Evolutionary conservation across 192 early-diverging fungal species (phyloP), one percentile per base, ranked within the genome.

Genomic region (Entomortierella parvispora): DNA sequence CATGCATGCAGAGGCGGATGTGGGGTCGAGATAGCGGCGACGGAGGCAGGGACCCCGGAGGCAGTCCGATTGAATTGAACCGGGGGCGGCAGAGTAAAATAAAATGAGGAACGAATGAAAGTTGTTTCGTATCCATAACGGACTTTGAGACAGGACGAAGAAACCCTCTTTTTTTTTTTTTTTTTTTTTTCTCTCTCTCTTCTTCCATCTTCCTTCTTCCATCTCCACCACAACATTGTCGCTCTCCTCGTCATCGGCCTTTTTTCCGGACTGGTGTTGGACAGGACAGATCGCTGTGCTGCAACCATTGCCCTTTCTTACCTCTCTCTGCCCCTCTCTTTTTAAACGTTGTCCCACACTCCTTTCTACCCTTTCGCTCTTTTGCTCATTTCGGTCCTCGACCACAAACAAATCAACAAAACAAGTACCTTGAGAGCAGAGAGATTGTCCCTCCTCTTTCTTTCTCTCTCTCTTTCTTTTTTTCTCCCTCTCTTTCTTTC

Each of bases 261-360:
- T 17, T 49, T 18, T 49, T 17, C 22, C 18, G 47, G 47, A 49
- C 47, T 5, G 93, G 52, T 80, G 93, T 92, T 71, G 47, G n/a
- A 49, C 4, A 20, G 22, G 22, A 49, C 8, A 44, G 43, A 17
- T 11, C 43, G 8, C 43, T 44, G 37, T 40, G 37, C 37, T 40
- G 37, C 12, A 12, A 9, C 5, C 7, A 40, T 40, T 40, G 5
- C 37, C 5, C 12, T 12, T 40, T 40, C 37, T 9, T 40, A 9
- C 12, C 12, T 40, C 37, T 40, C 37, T 9, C 12, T 40, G 5
- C 22, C 47, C n/a, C n/a, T 23, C n/a, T 23, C 9, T 23, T 12
- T 18, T 23, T 49, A 6, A 12, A 18, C 47, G 9, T 49, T 49
- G 15, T 23, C n/a, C 8, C 6, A 20, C 67, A 26, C 64, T 69